A percentile compares a stretch with the other conserved stretches of the same genome.
These are phyloP conservation scores for Mycena latifolia DNA, from an alignment of 768 basidiomycete genomes.

Conservation along the genomic window DNA sequence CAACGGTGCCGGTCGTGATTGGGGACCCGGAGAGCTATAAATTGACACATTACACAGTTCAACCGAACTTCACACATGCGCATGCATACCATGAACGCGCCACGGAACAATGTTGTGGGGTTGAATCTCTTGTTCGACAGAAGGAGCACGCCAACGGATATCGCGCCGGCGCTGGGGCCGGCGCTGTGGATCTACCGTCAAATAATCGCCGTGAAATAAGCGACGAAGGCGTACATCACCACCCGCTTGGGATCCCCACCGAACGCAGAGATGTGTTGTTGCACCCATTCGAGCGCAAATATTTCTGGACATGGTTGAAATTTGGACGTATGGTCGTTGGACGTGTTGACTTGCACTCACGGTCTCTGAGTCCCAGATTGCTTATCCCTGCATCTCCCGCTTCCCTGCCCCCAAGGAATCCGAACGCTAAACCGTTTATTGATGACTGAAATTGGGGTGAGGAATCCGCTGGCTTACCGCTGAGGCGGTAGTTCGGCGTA, in stretches of 20 bases:
- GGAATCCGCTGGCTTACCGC: background rate
- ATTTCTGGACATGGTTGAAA: constrained; percentile 9
- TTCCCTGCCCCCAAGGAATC: constrained; percentile 56
- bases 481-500: constrained; percentile 9
- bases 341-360: constrained; percentile 49
- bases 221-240: constrained; percentile 1
- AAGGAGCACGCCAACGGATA: constrained; percentile 11
- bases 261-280: constrained; percentile 16
- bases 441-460: background rate
- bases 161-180: constrained; percentile 26
- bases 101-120: constrained; percentile 11
- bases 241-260: constrained; percentile 21
- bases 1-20: background rate
- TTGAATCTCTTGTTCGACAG: constrained; percentile 28
- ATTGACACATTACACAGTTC: background rate
- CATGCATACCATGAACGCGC: constrained; percentile 29
- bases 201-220: background rate
- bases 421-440: constrained; percentile 48
- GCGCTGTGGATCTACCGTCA: background rate
- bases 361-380: constrained; percentile 67
- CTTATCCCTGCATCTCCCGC: constrained; percentile 53
- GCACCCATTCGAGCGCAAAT: constrained; percentile 28
- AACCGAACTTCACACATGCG: too few species aligned
- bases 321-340: constrained; percentile 5
- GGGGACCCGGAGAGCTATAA: constrained; percentile 20